phyloP scores from a whole-genome alignment of 2,329 filamentous ascomycete species.

The Dactylonectria macrodidyma region DNA sequence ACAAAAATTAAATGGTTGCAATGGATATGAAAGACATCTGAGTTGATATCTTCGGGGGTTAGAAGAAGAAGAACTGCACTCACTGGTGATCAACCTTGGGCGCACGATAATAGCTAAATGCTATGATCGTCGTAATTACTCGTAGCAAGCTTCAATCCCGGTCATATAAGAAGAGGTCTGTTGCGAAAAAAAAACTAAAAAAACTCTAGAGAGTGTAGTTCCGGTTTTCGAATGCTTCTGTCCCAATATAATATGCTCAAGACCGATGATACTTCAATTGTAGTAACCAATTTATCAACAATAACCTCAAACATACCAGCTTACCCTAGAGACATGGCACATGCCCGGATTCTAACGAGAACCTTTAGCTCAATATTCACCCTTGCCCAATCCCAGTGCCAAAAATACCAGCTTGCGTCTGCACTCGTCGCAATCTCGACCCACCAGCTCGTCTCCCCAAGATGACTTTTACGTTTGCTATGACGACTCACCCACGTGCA shows the following conservation, averaged over 20 bases:
- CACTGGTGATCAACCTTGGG: too few relatives aligned
- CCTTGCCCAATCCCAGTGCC: not conserved
- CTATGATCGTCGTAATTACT: too few relatives aligned
- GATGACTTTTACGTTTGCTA: not conserved
- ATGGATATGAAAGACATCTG: not conserved
- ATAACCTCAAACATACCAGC: not conserved
- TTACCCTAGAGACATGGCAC: not conserved
- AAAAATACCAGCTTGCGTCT: not conserved
- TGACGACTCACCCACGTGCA: not conserved
- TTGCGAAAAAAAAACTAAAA: too few relatives aligned
- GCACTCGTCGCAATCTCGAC: slow-evolving; percentile 1
- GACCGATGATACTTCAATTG: not conserved
- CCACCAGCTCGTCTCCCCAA: not conserved
- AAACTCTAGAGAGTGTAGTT: too few relatives aligned
- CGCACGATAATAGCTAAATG: too few relatives aligned
- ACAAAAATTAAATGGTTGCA: not conserved
- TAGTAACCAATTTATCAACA: not conserved
- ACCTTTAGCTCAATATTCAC: not conserved
- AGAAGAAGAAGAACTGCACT: too few relatives aligned
- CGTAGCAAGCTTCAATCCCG: too few relatives aligned
- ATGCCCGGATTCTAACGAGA: not conserved
- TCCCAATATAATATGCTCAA: not conserved
- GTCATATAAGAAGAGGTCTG: too few relatives aligned
- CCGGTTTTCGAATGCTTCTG: too few relatives aligned
- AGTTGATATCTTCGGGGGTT: too few relatives aligned